Evolutionary conservation across 208 protist genomes (phyloP), one percentile per base, ranked within the genome.

Genomic region (Strigomonas oncopelti): DNA sequence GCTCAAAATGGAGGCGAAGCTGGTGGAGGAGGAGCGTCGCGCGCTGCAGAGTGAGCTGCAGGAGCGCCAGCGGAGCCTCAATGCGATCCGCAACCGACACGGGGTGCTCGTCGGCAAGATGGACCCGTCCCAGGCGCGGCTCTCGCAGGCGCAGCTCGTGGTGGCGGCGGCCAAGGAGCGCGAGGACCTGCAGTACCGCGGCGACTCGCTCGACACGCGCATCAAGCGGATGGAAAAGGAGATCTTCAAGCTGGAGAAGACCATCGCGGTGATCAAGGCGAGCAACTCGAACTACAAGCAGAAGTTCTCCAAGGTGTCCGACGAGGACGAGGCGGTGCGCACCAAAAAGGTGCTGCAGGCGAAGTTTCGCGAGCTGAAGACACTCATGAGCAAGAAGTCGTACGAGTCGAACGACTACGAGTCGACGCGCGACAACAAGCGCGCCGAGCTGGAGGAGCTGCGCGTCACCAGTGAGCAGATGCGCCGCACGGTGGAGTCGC

Each of bases 101-200:
- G 84, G 91, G 57, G 80, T 90, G 56, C 72, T 91, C 3, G 70
- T 96, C 0, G 85, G 80, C 20, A 72, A 81, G 45, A 83, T 96
- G 75, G 86, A 91, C 67, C 80, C 85, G 8, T 70, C 80, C 18
- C 78, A 85, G 75, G 88, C 79, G 34, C 65, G 72, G 0, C 71
- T 80, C 31, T 80, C 85, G 46, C 92, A 96, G 70, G 88, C 90
- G 18, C 84, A 97, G 71, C 85, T 86, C 57, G 78, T 97, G 18
- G 84, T 97, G 24, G 70, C 80, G 42, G 78, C 89, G 0, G 91
- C 91, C 20, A 90, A 92, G 61, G 88, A 95, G 71, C 80, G 91
- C 1, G 93, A 97, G 69, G 76, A 77, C 29, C 83, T 96, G 56
- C 92, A 97, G 71, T 74, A 72, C 57, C 69, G 83, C 59, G 93